Evolutionary conservation across 2,329 filamentous ascomycete genomes (phyloP).

Genomic region (Penicillium sp.): DNA sequence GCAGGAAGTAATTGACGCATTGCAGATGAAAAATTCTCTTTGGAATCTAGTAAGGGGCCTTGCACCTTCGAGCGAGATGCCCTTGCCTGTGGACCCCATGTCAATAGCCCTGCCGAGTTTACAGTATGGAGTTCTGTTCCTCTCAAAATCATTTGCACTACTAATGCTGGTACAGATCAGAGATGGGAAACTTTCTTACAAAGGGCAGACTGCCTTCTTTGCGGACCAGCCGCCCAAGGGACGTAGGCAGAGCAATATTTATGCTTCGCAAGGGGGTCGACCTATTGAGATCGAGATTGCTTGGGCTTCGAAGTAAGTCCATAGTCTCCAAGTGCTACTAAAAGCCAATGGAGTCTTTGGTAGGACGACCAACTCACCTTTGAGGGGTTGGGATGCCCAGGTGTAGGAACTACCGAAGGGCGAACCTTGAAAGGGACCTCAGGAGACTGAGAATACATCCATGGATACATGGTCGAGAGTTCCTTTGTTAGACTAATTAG

Average conservation of each 20-base stretch:
- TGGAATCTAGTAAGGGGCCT: conserved; percentile 59
- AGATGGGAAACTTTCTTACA: conserved; percentile 35
- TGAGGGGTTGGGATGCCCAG: too few species aligned
- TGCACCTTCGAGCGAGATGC: conserved; percentile 59
- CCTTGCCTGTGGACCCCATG: conserved; percentile 54
- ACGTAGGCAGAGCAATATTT: conserved; percentile 35
- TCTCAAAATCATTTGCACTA: neutral
- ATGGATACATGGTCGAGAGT: too few species aligned
- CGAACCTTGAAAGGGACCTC: too few species aligned
- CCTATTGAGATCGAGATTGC: conserved; percentile 35
- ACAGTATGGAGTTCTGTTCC: conserved; percentile 24
- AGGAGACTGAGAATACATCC: too few species aligned
- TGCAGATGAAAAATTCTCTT: conserved; percentile 49
- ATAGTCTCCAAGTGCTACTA: neutral
- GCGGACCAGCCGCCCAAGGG: conserved; percentile 42
- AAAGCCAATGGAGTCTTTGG: too few species aligned
- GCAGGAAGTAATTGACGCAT: neutral
- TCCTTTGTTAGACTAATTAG: too few species aligned
- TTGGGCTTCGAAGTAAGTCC: conserved; percentile 27
- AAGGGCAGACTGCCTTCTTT: conserved; percentile 39
- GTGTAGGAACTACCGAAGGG: too few species aligned
- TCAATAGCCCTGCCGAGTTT: conserved; percentile 32
- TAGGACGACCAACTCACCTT: too few species aligned
- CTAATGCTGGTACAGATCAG: conserved; percentile 24
- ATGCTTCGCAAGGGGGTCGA: conserved; percentile 32